Evolutionary conservation across 2,329 filamentous ascomycete genomes (phyloP), one percentile per base, ranked within the genome.

Genomic region (Colletotrichum tropicale): DNA sequence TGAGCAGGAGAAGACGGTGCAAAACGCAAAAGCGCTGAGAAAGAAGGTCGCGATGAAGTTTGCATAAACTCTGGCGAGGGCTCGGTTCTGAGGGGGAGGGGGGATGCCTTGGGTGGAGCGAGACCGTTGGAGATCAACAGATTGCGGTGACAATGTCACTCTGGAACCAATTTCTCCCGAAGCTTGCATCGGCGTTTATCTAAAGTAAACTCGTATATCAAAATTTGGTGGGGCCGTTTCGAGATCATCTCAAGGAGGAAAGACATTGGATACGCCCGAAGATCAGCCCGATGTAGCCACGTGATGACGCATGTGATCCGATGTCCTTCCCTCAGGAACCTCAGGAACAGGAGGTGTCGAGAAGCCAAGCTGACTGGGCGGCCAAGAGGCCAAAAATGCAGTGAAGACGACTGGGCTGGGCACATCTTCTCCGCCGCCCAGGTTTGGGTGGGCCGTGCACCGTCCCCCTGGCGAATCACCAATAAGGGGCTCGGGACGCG

Each of bases 211-310:
- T 75, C 73, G 73, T 75, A 75, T 72, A 72, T 72, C 18, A 69
- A 60, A 75, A 68, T 75, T 69, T 65, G 74, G 64, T 68, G 70
- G 70, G 70, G 56, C 36, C 58, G 64, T 75, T 75, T 75, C 64
- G 74, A 75, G 74, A 75, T 75, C 74, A 75, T 69, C 70, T 65
- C 74, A 75, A 75, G 74, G 70, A 65, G 64, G 38, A 24, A 62
- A 58, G 34, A 66, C 65, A 21, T 13, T 67, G 52, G 56, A 70
- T 28, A 48, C 36, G 56, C 26, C 73, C 70, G 64, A 60, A 72
- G 56, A 60, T 68, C 70, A 60, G 70, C 32, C 55, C 36, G 64
- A 52, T 62, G 9, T 21, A 12, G 38, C 64, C 70, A 75, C 70
- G 64, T 75, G 70, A 75, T 28, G 24, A 21, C n/a, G 70, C 70